Base-by-base conservation (phyloP, 805 yeast genomes). In the Kluyveromyces nonfermentans region DNA sequence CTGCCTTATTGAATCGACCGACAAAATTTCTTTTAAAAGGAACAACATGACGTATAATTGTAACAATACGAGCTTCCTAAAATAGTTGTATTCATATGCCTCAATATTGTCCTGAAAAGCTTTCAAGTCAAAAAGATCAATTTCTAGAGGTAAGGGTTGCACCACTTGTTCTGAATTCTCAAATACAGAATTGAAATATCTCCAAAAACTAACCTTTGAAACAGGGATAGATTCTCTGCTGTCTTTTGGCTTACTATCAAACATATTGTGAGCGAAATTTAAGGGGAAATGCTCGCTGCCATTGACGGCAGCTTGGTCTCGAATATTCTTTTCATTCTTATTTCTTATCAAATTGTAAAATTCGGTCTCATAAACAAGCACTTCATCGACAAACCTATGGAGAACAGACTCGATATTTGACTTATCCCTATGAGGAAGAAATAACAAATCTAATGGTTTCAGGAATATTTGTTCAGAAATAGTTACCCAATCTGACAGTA, bases 61-160 rank as follows among this genome's bases (percentile, higher is more conserved):
- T 18, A 54, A 33, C 7, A 62, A 32, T 35, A 62, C 50, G 43
- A 56, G 59, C 42, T 62, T 62, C 41, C 66, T 54, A 39, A 44
- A 53, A 20, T 44, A 48, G 44, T 60, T 63, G 25, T 52, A 53
- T 20, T 53, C 53, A 8, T 38, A 31, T 15, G 40, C 46, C 33
- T 46, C 49, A 38, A 58, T 43, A 45, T 58, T 60, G n/a, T 46
- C 45, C 19, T 53, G 56, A 7, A 60, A 40, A 4, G 46, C 33
- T 17, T 42, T 46, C 7, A 56, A 45, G 38, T 59, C 52, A 9
- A 42, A 41, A 2, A 46, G 21, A 1, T 60, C 54, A 4, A 53
- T 38, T 21, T 59, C 65, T 7, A 56, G 34, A 18, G 45, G 42
- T 16, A 46, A 31, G 2, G 46, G 43, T 37, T 43, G 46, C 3